phyloP scores from a whole-genome alignment of 805 yeast genomes.

The Pichia thaimueangensis region DNA sequence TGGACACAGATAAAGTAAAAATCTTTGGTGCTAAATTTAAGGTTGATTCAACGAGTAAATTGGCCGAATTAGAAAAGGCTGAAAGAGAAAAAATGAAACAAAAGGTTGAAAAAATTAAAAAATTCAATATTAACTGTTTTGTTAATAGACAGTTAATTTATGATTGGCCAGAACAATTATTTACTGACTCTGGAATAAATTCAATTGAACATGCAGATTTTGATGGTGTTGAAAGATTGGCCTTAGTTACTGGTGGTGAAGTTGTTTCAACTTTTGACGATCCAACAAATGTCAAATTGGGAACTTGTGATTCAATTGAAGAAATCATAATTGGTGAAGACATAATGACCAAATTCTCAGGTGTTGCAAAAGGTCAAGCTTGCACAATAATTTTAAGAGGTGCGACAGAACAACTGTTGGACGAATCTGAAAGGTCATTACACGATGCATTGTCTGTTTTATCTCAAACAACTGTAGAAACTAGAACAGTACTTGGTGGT shows the following conservation, averaged over 20 bases:
- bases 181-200: conserved; percentile 80
- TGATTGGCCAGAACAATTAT: conserved; percentile 96
- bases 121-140: conserved; percentile 75
- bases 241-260: conserved; percentile 96
- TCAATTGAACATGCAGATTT: conserved; percentile 98
- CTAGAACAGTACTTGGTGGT: conserved; percentile 90
- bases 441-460: conserved; percentile 96
- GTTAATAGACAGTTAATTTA: conserved; percentile 95
- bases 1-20: conserved; percentile 97
- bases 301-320: conserved; percentile 84
- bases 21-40: conserved; percentile 96
- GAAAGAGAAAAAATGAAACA: conserved; percentile 89
- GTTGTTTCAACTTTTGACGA: conserved; percentile 94
- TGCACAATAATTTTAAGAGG: conserved; percentile 95
- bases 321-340: conserved; percentile 93
- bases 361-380: conserved; percentile 92
- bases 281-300: conserved; percentile 80
- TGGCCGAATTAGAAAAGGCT: conserved; percentile 56
- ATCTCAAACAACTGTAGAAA: conserved; percentile 89
- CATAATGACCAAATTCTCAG: conserved; percentile 84
- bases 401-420: conserved; percentile 96
- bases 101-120: conserved; percentile 84
- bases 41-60: conserved; percentile 89
- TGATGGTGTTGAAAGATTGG: conserved; percentile 94
- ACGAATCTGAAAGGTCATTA: conserved; percentile 94